Base-by-base conservation (phyloP, 441 rosid genomes). In the Jatropha multifida region DNA sequence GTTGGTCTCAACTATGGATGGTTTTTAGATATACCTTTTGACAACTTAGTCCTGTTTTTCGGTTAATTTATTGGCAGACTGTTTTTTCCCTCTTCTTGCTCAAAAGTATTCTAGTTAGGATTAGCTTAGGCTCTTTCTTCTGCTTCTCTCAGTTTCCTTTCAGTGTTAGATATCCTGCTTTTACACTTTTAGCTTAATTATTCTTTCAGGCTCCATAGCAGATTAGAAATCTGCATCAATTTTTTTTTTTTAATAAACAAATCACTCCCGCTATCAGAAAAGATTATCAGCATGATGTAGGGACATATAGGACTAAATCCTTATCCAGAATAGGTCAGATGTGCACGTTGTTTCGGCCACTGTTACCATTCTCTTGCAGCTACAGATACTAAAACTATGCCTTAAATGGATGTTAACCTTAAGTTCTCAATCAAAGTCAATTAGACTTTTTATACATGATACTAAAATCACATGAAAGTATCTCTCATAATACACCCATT, bases 241-340 rank as follows among this genome's bases (percentile, higher is more conserved):
- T 7, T 6, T 6, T 11, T 14, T 37, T 32, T 62, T 13, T 4
- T 11, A 60, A 20, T 54, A 20, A 42, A 42, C 23, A 41, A 59
- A 58, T 4, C 2, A 26, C 3, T 17, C 13, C 48, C 15, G 14
- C 7, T 49, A 7, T 52, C 4, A 14, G 20, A 37, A 44, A 23
- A 18, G 7, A 32, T 7, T 5, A 49, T 4, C 10, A 17, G 44
- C 20, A 63, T 18, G 0, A 11, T n/a, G 48, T 41, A 14, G 2
- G 61, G 60, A 14, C 27, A 73, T 51, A 13, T 49, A 54, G 5
- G 32, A 63, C 67, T 51, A 73, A 37, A 63, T 49, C 69, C 18
- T 20, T 5, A 63, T 17, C 27, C 14, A 63, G n/a, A 63, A 37
- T 37, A 61, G 40, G 8, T 72, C 23, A 60, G 23, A 38, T 65